These are phyloP conservation scores for Mycena sp. DNA, from an alignment of 1,284 basidiomycete species.

Conservation along the genomic window DNA sequence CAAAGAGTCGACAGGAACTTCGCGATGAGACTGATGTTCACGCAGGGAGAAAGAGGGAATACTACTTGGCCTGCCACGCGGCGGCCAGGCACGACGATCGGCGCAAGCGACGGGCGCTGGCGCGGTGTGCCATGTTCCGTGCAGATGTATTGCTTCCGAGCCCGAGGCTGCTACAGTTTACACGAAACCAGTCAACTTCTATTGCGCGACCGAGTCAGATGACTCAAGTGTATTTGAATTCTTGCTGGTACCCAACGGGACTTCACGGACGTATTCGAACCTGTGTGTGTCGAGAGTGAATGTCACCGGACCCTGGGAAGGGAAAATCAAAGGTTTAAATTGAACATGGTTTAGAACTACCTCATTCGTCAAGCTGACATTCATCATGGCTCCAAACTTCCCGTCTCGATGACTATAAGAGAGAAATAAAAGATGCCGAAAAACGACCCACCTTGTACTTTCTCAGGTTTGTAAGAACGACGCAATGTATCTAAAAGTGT, in stretches of 20 bases:
- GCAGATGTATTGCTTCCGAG: slow-evolving; percentile 8
- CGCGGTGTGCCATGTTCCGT: too few species aligned
- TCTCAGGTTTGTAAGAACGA: slow-evolving; percentile 72
- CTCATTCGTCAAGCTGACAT: slow-evolving; percentile 86
- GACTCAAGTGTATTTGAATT: slow-evolving; percentile 1
- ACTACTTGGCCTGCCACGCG: too few species aligned
- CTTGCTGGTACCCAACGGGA: slow-evolving; percentile 2
- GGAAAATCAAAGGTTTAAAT: slow-evolving; percentile 19
- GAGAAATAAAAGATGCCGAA: slow-evolving; percentile 5
- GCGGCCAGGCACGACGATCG: too few species aligned
- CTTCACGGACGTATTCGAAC: slow-evolving; percentile 58
- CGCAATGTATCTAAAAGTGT: slow-evolving; percentile 77
- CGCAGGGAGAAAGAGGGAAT: too few species aligned
- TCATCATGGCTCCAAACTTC: slow-evolving; percentile 95
- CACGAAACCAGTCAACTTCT: background rate
- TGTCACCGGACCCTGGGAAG: slow-evolving; percentile 79
- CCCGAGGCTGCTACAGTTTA: background rate
- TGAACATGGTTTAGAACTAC: slow-evolving; percentile 49
- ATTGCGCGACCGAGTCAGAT: slow-evolving; percentile 14
- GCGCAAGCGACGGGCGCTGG: too few species aligned
- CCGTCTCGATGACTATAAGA: slow-evolving; percentile 65
- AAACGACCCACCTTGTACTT: slow-evolving; percentile 74
- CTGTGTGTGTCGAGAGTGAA: slow-evolving; percentile 84
- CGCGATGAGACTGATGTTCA: too few species aligned
- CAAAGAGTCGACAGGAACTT: too few species aligned